Conservation (phyloP, 2,329 filamentous ascomycete species). For the Pseudopithomyces chartarum region DNA sequence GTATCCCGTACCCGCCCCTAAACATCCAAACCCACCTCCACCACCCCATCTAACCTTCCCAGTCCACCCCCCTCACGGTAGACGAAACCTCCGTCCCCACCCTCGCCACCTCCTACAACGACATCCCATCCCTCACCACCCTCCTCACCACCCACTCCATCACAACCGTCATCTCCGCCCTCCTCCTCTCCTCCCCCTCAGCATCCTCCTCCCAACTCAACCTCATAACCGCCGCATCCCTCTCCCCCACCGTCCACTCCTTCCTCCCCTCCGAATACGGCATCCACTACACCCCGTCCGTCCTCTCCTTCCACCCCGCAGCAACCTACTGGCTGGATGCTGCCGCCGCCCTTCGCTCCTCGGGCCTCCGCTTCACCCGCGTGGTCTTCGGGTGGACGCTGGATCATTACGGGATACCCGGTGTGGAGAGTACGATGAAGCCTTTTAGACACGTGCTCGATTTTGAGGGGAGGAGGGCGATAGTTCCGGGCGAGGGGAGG, state of each 20-base stretch:
- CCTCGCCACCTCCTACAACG: slow-evolving; percentile 17
- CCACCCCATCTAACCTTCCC: neutral
- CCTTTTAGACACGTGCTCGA: slow-evolving; percentile 23
- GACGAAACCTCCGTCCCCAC: slow-evolving; percentile 4
- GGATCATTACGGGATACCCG: slow-evolving; percentile 36
- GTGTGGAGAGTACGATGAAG: slow-evolving; percentile 22
- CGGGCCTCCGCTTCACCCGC: slow-evolving; percentile 29
- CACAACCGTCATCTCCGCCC: slow-evolving; percentile 19
- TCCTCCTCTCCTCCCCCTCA: slow-evolving; percentile 14
- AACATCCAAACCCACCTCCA: neutral
- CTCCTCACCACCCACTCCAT: slow-evolving; percentile 14
- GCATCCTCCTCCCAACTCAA: slow-evolving; percentile 14
- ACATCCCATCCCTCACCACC: slow-evolving; percentile 7
- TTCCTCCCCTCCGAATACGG: slow-evolving; percentile 25
- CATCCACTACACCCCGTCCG: slow-evolving; percentile 11
- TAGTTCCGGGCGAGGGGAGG: slow-evolving; percentile 21
- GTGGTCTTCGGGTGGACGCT: slow-evolving; percentile 32
- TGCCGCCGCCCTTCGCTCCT: slow-evolving; percentile 16
- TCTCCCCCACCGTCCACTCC: slow-evolving; percentile 13
- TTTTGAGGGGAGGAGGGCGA: slow-evolving; percentile 15
- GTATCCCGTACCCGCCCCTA: neutral
- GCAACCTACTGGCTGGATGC: slow-evolving; percentile 17
- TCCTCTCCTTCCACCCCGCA: slow-evolving; percentile 11
- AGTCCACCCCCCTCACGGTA: slow-evolving; percentile 3
- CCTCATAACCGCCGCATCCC: slow-evolving; percentile 22